Percentiles rank a stretch among this genome's conserved stretches.
Conservation (phyloP, 768 basidiomycete genomes). For the Phallus indusiatus region DNA sequence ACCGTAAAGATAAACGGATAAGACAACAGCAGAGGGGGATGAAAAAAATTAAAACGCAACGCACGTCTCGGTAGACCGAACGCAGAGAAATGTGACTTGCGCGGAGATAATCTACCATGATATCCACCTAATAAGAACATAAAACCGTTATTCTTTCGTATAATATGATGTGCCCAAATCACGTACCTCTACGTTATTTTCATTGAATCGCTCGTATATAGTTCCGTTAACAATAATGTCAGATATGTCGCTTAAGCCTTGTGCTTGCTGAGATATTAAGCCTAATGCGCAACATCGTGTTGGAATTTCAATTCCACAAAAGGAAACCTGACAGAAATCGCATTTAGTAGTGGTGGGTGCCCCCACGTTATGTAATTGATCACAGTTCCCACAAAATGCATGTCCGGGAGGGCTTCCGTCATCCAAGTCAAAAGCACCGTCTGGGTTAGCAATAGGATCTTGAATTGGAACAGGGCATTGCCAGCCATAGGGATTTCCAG, state of each 20-base stretch:
- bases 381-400: constrained; percentile 74
- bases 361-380: constrained; percentile 59
- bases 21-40: neutral
- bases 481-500: constrained; percentile 70
- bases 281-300: constrained; percentile 59
- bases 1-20: constrained; percentile 6
- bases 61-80: constrained; percentile 69
- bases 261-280: constrained; percentile 52
- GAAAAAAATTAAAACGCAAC: constrained; percentile 14
- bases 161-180: neutral
- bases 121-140: constrained; percentile 36
- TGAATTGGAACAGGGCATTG: constrained; percentile 70
- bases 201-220: constrained; percentile 71
- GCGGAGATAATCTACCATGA: constrained; percentile 73
- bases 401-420: constrained; percentile 76
- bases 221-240: constrained; percentile 72
- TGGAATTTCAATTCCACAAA: constrained; percentile 74
- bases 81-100: constrained; percentile 51
- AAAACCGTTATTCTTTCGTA: too few species aligned
- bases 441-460: constrained; percentile 59
- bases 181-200: constrained; percentile 58
- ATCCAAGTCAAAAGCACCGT: constrained; percentile 68
- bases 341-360: constrained; percentile 78
- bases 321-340: constrained; percentile 73
- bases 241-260: constrained; percentile 54